Evolutionary conservation across 2,329 filamentous ascomycete species (phyloP).

Genomic region (Dactylellina parvicollis): DNA sequence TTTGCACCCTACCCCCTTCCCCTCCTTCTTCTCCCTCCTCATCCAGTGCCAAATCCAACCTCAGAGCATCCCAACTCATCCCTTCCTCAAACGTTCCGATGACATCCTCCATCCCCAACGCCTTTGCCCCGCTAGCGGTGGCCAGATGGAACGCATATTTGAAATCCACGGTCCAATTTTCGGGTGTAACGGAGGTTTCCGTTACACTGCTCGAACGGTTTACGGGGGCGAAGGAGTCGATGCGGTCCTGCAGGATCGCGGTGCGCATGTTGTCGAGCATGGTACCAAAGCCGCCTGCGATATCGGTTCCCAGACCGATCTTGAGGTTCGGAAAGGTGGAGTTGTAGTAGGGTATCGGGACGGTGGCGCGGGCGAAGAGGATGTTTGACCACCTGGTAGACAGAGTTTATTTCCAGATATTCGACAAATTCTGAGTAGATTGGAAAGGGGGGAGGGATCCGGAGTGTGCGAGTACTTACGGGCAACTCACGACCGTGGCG

Average conservation of each 20-base stretch:
- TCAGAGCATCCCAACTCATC: conserved; percentile 45
- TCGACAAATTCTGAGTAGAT: no score
- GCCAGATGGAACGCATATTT: conserved; percentile 56
- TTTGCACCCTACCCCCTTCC: conserved; percentile 22
- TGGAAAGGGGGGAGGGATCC: no score
- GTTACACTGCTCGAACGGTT: conserved; percentile 1
- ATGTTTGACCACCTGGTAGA: conserved; percentile 55
- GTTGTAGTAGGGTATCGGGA: conserved; percentile 55
- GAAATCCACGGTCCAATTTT: conserved; percentile 55
- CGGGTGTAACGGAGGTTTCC: neutral
- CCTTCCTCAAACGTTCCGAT: conserved; percentile 56
- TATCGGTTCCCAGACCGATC: conserved; percentile 56
- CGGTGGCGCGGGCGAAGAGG: conserved; percentile 57
- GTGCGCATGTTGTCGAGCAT: conserved; percentile 56
- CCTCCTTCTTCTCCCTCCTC: conserved; percentile 14
- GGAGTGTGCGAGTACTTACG: conserved; percentile 46
- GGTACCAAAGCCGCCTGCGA: conserved; percentile 55
- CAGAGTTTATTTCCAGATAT: no score
- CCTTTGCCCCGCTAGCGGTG: conserved; percentile 55
- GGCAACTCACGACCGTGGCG: conserved; percentile 55
- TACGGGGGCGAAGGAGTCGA: conserved; percentile 53
- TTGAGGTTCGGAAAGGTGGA: conserved; percentile 51
- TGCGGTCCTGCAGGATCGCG: conserved; percentile 56
- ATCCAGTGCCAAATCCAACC: conserved; percentile 5
- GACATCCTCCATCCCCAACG: conserved; percentile 54